Percentiles rank a stretch among this genome's conserved stretches.
phyloP scores from a whole-genome alignment of 2,329 filamentous ascomycete species.

The Gaeumannomyces tritici region DNA sequence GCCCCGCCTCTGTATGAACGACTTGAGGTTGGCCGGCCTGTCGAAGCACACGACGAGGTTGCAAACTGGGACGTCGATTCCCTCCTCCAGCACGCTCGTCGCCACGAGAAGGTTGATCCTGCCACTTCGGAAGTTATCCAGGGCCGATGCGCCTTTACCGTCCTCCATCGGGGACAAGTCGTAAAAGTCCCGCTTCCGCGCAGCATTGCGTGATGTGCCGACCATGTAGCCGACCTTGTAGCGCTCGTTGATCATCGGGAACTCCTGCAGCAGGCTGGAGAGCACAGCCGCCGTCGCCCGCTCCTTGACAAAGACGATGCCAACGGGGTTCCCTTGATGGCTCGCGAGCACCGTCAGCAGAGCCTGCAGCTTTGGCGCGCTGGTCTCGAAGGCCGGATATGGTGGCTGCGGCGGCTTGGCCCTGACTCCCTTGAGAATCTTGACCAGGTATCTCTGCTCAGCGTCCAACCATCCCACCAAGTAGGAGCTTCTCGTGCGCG shows the following conservation, averaged over 20 bases:
- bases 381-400: constrained; percentile 9
- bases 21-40: constrained; percentile 37
- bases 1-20: constrained; percentile 49
- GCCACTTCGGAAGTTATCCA: constrained; percentile 43
- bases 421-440: constrained; percentile 26
- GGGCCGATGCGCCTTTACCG: constrained; percentile 21
- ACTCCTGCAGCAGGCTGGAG: constrained; percentile 41
- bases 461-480: constrained; percentile 33
- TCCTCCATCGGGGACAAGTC: constrained; percentile 13
- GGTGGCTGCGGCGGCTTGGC: constrained; percentile 9
- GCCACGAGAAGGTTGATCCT: constrained; percentile 48
- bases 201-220: constrained; percentile 31
- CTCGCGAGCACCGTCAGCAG: constrained; percentile 43
- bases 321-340: constrained; percentile 32
- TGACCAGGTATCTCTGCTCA: constrained; percentile 47
- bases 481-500: constrained; percentile 8
- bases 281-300: constrained; percentile 52
- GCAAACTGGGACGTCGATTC: constrained; percentile 57
- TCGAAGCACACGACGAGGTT: constrained; percentile 53
- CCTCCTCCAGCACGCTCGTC: constrained; percentile 58
- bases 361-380: constrained; percentile 48
- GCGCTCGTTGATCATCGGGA: constrained; percentile 34
- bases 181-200: constrained; percentile 13
- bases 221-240: constrained; percentile 46
- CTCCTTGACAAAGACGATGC: constrained; percentile 61